Evolutionary conservation across 129 eudicot genomes (phyloP).

Genomic region (sunflower (Helianthus annuus)): DNA sequence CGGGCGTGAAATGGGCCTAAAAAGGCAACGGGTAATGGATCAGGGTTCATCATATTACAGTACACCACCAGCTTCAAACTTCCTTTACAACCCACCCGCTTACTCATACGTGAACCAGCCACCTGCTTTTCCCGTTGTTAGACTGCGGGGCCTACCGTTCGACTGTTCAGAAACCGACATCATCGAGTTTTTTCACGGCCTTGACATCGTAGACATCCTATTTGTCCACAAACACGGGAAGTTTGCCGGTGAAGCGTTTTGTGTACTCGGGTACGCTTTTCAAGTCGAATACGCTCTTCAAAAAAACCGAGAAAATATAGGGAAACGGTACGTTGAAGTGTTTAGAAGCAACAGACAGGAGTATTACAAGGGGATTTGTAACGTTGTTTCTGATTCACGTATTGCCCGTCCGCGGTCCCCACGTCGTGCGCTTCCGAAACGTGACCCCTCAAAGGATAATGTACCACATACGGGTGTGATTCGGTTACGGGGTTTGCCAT

Average conservation of each 20-base stretch:
- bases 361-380: constrained; percentile 79
- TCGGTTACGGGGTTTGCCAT: constrained; percentile 86
- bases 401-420: constrained; percentile 61
- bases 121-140: constrained; percentile 88
- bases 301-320: constrained; percentile 85
- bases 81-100: constrained; percentile 65
- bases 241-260: constrained; percentile 83
- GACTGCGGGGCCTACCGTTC: constrained; percentile 93
- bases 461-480: constrained; percentile 77
- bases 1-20: constrained; percentile 83
- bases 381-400: constrained; percentile 58
- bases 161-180: constrained; percentile 86
- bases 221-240: constrained; percentile 73
- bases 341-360: constrained; percentile 83
- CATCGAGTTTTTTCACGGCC: constrained; percentile 82
- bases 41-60: constrained; percentile 78
- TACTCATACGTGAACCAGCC: constrained; percentile 58
- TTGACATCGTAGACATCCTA: constrained; percentile 80
- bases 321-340: constrained; percentile 92
- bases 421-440: constrained; percentile 44
- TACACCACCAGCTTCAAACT: constrained; percentile 66
- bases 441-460: constrained; percentile 58
- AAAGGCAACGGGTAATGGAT: constrained; percentile 84
- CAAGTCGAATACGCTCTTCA: constrained; percentile 96
- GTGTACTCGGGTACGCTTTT: constrained; percentile 82